Conservation (phyloP, 2,329 filamentous ascomycete species). For the Lecanicillium sp. region DNA sequence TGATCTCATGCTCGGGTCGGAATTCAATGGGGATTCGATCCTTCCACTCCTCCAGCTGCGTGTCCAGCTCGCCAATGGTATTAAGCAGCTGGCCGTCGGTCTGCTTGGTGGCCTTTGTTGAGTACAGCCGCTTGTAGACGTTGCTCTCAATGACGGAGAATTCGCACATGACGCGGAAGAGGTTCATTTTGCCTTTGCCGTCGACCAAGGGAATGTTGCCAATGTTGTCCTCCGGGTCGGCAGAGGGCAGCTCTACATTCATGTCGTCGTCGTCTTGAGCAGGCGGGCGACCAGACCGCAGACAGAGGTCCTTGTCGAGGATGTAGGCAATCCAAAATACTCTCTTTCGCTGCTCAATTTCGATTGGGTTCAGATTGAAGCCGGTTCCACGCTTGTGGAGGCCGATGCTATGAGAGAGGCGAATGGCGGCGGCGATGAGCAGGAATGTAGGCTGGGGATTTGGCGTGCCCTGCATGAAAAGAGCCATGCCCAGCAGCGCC, state of each 20-base stretch:
- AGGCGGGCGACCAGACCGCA: conserved; percentile 51
- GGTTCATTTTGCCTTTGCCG: conserved; percentile 85
- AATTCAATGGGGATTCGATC: conserved; percentile 92
- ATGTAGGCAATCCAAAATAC: conserved; percentile 62
- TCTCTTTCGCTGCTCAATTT: conserved; percentile 77
- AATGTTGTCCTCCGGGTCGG: conserved; percentile 84
- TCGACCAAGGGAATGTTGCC: conserved; percentile 88
- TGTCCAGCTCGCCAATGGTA: conserved; percentile 90
- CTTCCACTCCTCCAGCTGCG: conserved; percentile 89
- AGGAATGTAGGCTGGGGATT: conserved; percentile 94
- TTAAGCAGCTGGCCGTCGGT: conserved; percentile 89
- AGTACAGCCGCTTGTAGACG: conserved; percentile 90
- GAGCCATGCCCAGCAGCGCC: conserved; percentile 82
- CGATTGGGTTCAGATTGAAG: conserved; percentile 87
- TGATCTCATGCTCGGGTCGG: conserved; percentile 94
- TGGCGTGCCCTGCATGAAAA: conserved; percentile 93
- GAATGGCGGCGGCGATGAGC: conserved; percentile 81
- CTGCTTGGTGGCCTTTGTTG: conserved; percentile 84
- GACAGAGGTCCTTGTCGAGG: conserved; percentile 55
- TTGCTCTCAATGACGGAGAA: conserved; percentile 88
- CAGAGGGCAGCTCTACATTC: conserved; percentile 92
- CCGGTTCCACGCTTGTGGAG: conserved; percentile 88
- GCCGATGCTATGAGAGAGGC: conserved; percentile 87
- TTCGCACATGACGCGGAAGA: conserved; percentile 88
- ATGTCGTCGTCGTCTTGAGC: conserved; percentile 64